Conservation (phyloP, 2,329 filamentous ascomycete species). For the Hypoxylon sp. region DNA sequence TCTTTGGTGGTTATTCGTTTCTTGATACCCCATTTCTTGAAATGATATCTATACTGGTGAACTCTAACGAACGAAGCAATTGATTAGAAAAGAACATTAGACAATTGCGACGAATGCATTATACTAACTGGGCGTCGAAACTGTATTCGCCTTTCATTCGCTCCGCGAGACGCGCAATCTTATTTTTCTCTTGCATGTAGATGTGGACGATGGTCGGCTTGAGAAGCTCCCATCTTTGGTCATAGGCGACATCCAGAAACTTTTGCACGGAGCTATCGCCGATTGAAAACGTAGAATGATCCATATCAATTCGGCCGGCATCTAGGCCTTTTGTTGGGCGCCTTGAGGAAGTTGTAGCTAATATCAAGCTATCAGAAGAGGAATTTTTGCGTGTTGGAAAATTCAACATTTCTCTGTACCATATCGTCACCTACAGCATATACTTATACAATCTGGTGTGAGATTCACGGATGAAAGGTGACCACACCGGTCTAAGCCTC, state of each 20-base stretch:
- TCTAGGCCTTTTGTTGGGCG: neutral
- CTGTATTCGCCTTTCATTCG: conserved; percentile 44
- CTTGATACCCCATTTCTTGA: conserved; percentile 39
- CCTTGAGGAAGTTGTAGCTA: neutral
- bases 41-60: conserved; percentile 32
- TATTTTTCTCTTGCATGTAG: conserved; percentile 31
- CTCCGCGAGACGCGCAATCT: conserved; percentile 14
- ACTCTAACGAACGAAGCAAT: neutral
- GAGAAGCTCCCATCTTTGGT: conserved; percentile 43
- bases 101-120: neutral
- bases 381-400: too few relatives aligned
- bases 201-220: conserved; percentile 40
- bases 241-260: conserved; percentile 39
- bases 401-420: too few relatives aligned
- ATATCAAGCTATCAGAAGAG: too few relatives aligned
- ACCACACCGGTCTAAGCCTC: too few relatives aligned
- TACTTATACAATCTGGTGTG: too few relatives aligned
- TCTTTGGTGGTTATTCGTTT: conserved; percentile 34
- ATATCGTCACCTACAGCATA: too few relatives aligned
- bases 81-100: neutral
- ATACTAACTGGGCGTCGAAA: conserved; percentile 35
- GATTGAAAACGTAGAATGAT: neutral
- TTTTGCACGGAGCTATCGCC: conserved; percentile 12
- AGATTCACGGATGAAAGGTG: too few relatives aligned
- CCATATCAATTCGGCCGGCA: conserved; percentile 8